Conservation (phyloP, 306 rosid species). For the Quercus cerris region DNA sequence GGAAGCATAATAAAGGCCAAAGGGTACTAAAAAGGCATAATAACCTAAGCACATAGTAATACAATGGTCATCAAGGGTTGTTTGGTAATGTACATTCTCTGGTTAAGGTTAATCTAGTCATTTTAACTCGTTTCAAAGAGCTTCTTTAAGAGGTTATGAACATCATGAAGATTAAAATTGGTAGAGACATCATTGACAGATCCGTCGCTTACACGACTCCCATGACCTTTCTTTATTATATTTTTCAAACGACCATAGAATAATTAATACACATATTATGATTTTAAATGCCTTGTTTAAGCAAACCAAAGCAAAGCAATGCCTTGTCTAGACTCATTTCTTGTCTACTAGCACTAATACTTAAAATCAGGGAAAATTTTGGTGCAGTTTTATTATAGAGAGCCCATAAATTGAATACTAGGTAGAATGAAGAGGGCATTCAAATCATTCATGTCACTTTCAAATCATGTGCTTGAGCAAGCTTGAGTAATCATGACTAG, state of each 20-base stretch:
- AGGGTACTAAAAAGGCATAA: not conserved
- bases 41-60: not conserved
- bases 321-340: too few species aligned
- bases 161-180: constrained; percentile 18
- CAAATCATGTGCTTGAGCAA: constrained; percentile 43
- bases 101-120: constrained; percentile 2
- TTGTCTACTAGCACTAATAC: too few species aligned
- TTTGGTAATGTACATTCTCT: not conserved
- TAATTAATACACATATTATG: constrained; percentile 4
- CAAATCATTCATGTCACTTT: not conserved
- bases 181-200: constrained; percentile 29
- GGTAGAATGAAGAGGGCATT: constrained; percentile 1
- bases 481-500: constrained; percentile 31
- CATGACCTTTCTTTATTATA: constrained; percentile 21
- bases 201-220: constrained; percentile 45
- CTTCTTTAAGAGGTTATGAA: not conserved
- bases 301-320: constrained; percentile 14
- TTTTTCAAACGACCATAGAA: constrained; percentile 5
- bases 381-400: too few species aligned
- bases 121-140: not conserved
- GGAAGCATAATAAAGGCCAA: not conserved
- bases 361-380: too few species aligned
- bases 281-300: constrained; percentile 18
- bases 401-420: too few species aligned
- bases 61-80: not conserved